Evolutionary conservation across 2,329 filamentous ascomycete species (phyloP), one percentile per base, ranked within the genome.

Genomic region (Penicillium expansum): DNA sequence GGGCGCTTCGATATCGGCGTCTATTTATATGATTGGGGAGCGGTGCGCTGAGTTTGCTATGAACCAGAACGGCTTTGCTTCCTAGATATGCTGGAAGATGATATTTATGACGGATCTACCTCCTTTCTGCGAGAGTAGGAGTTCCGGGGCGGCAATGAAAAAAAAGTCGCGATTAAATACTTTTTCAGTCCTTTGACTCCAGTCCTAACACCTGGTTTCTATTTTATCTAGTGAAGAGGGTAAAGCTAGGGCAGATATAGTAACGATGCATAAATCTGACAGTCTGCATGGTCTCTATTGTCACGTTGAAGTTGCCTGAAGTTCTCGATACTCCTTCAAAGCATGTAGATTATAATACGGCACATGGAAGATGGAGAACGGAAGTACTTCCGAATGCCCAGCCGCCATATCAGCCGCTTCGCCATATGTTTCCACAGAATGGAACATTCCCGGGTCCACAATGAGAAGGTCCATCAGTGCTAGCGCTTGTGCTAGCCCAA

Each of bases 21-120:
- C 45, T 5, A 24, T 55, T 22, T 55, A 55, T 20, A 50, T 55
- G 45, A 35, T 55, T 29, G 45, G 27, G 20, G 52, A 55, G 38
- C 41, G 45, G 9, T 48, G 52, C 14, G 52, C 45, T 29, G 35
- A 55, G 22, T 49, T 55, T 22, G 5, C 43, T 37, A 33, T 39
- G 10, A 27, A 44, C 7, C 20, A 52, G 35, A 8, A 42, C 27
- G 9, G 5, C 5, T 27, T 27, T 42, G 2, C 14, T n/a, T 42
- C 39, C 22, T 42, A 42, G 22, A n/a, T 24, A n/a, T 27, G 2
- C 7, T 10, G 8, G 6, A 42, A 16, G 8, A 42, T 35, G 16
- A 35, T 16, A 14, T 24, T n/a, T n/a, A n/a, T n/a, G n/a, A n/a
- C n/a, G n/a, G n/a, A n/a, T n/a, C n/a, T n/a, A n/a, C n/a, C n/a